Base-by-base conservation (phyloP, 148 eudicot genomes). In the Agrostemma githago region DNA sequence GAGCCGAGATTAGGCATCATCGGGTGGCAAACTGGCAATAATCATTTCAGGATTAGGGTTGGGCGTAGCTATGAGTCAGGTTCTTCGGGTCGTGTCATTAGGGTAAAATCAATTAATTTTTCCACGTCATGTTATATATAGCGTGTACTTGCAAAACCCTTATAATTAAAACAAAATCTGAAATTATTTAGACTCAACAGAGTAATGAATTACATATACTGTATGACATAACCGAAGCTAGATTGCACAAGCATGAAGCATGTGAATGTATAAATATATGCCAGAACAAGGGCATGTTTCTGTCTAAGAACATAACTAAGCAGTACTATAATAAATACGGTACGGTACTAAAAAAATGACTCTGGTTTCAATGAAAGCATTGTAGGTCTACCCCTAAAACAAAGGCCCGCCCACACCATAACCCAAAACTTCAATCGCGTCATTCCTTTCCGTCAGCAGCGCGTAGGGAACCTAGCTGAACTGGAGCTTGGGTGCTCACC, bases 381-480 rank as follows among this genome's bases (percentile, higher is more conserved):
- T 48, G 12, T 51, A 51, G 56, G 56, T 10, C 56, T 51, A 15
- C 56, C 56, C 56, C 56, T 51, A 51, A 51, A 51, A 51, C 56
- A 11, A 51, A 51, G 56, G 56, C 56, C 56, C 14, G 14, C 56
- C 15, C 56, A 10, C 15, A 8, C 14, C 9, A 51, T 51, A 51
- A 51, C 11, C 16, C 16, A 15, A 51, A 6, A 12, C 3, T 7
- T 7, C 48, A 61, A 19, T 1, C 21, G 64, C 70, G 60, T 80
- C 87, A 91, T 65, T 94, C 98, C 80, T 90, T 92, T 66, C 97
- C 98, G 79, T 94, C 98, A 74, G 97, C 96, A 63, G 97, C 97
- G 1, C 98, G 91, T 37, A 94, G 96, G 12, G 98, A 92, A 10
- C 98, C 98, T 16, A 94, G 86, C 74, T 89, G 91, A 71, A 94